phyloP scores from a whole-genome alignment of 306 rosid species.

The Acacia crassicarpa region DNA sequence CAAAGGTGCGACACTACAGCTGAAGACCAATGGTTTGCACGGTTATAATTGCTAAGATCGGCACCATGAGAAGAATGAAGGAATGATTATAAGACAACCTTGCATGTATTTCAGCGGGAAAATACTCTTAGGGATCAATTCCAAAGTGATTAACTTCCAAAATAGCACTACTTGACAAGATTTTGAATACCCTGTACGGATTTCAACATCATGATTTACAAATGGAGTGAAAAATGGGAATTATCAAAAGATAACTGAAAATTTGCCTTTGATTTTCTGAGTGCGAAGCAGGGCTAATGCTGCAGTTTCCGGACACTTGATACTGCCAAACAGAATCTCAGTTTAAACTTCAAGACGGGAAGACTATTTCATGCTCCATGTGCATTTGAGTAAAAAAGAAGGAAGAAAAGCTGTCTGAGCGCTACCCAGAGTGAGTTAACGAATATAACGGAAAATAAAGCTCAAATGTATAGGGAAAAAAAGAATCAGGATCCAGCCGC shows the following conservation, averaged over 20 bases:
- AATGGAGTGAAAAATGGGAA: neutral
- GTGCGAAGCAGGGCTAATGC: neutral
- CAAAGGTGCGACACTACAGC: neutral
- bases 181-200: neutral
- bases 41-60: neutral
- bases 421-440: neutral
- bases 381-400: neutral
- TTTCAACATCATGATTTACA: neutral
- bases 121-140: neutral
- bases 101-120: neutral
- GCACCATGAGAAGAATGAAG: neutral
- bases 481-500: neutral
- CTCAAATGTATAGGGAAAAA: neutral
- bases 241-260: neutral
- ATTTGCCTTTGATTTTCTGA: neutral
- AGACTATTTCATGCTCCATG: neutral
- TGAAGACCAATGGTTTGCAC: neutral
- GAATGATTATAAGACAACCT: neutral
- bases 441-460: neutral
- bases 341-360: neutral
- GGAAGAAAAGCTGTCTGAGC: neutral
- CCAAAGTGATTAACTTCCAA: neutral
- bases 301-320: neutral
- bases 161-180: neutral
- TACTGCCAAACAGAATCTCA: neutral